phyloP scores from a whole-genome alignment of 2,329 filamentous ascomycete species.

The Colletotrichum sp. region DNA sequence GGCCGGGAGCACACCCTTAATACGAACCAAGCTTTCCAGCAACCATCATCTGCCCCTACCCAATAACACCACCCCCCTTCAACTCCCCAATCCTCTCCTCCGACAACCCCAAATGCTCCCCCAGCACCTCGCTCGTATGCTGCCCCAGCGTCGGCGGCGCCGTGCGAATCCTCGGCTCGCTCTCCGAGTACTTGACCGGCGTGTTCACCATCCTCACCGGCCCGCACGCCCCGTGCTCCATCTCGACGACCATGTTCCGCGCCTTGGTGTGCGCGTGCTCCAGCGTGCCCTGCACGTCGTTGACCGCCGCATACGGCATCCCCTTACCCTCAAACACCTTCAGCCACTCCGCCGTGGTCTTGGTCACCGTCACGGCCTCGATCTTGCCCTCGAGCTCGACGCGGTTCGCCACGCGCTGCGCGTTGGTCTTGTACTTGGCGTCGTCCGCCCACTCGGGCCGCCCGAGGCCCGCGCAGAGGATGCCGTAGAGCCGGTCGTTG shows the following conservation, averaged over 20 bases:
- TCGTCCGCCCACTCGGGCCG: conserved; percentile 65
- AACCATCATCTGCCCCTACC: conserved; percentile 33
- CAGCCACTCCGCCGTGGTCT: conserved; percentile 89
- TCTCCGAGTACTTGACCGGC: conserved; percentile 91
- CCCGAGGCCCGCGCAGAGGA: conserved; percentile 65
- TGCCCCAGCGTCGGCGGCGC: conserved; percentile 86
- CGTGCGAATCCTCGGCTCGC: conserved; percentile 74
- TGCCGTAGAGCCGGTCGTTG: conserved; percentile 72
- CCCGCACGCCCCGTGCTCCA: conserved; percentile 84
- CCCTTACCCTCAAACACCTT: conserved; percentile 80
- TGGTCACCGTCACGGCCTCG: conserved; percentile 73
- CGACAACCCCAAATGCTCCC: conserved; percentile 64
- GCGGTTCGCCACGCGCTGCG: conserved; percentile 71
- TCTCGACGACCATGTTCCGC: conserved; percentile 86
- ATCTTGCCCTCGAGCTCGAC: conserved; percentile 78
- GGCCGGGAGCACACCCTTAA: no score
- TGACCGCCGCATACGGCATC: conserved; percentile 90
- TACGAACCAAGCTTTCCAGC: background rate
- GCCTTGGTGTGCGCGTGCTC: conserved; percentile 85
- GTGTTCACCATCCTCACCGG: conserved; percentile 90
- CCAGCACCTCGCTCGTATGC: conserved; percentile 81
- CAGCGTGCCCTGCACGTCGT: conserved; percentile 85
- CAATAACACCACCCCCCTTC: conserved; percentile 69
- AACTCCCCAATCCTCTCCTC: conserved; percentile 64
- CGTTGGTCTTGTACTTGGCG: conserved; percentile 64